Evolutionary conservation across 768 basidiomycete genomes (phyloP).

Genomic region (Termitomyces titanicus): DNA sequence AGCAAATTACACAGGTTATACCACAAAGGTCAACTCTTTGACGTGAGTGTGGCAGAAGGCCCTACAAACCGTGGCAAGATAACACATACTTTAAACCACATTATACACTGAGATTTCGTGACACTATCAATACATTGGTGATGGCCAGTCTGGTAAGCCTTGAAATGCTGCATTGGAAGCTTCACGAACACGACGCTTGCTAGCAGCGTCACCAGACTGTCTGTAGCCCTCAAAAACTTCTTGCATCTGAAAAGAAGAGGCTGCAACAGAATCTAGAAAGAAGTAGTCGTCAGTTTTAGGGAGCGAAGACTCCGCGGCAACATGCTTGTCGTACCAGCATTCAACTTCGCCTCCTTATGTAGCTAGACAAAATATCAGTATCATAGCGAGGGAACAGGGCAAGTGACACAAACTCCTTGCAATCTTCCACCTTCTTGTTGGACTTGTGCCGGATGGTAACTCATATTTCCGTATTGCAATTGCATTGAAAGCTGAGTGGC

Average conservation of each 20-base stretch:
- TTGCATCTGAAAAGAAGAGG: conserved; percentile 71
- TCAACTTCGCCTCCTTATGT: conserved; percentile 49
- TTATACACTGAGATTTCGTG: neutral
- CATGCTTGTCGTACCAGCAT: conserved; percentile 39
- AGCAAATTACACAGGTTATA: too few species aligned
- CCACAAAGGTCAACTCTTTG: neutral
- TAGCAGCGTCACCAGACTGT: conserved; percentile 66
- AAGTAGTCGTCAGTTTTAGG: neutral
- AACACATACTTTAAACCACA: neutral
- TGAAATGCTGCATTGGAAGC: conserved; percentile 72
- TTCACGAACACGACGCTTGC: conserved; percentile 74
- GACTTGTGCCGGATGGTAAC: conserved; percentile 42
- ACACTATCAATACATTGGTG: conserved; percentile 13
- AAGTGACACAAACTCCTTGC: conserved; percentile 46
- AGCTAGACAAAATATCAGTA: conserved; percentile 32
- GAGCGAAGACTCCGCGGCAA: neutral
- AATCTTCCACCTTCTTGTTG: conserved; percentile 56
- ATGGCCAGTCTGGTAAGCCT: conserved; percentile 74
- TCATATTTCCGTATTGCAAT: conserved; percentile 39
- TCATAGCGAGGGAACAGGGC: conserved; percentile 1
- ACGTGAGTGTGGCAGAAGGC: too few species aligned
- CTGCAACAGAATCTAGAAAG: conserved; percentile 55
- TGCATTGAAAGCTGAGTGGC: conserved; percentile 43
- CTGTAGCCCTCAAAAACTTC: conserved; percentile 73
- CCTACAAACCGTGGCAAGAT: too few species aligned